Percentiles rank a stretch among this genome's conserved stretches.
phyloP scores from a whole-genome alignment of 257 asterid genomes.

The Solanum peruvianum region DNA sequence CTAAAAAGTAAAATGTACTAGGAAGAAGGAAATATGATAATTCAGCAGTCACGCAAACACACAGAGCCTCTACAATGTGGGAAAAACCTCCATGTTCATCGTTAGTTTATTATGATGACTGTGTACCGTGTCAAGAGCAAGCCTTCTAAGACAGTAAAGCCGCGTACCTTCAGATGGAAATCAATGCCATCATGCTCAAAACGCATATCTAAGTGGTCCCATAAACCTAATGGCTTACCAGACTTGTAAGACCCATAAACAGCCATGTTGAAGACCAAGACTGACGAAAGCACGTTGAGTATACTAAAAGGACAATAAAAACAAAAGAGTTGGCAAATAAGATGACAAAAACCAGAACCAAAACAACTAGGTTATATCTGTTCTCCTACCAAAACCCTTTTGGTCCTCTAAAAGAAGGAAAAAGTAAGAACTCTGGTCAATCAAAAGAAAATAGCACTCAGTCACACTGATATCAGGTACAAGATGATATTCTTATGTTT shows the following conservation, averaged over 20 bases:
- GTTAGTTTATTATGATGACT: not conserved
- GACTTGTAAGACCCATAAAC: not conserved
- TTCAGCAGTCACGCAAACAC: not conserved
- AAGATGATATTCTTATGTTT: not conserved
- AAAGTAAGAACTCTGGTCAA: not conserved
- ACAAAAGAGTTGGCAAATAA: not conserved
- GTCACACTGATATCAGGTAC: not conserved
- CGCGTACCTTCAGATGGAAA: not conserved
- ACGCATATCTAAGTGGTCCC: not conserved
- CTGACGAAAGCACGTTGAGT: not conserved
- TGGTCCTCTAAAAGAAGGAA: not conserved
- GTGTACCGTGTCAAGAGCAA: not conserved
- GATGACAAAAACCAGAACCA: not conserved
- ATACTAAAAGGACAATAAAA: not conserved
- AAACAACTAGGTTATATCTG: not conserved
- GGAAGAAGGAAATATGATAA: not conserved
- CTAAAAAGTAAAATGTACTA: not conserved
- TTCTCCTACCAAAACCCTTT: not conserved
- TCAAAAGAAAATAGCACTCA: not conserved
- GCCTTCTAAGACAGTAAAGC: not conserved
- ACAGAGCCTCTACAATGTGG: not conserved
- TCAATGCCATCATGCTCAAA: not conserved
- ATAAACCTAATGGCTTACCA: not conserved
- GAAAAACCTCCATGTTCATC: not conserved
- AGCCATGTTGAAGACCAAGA: not conserved